phyloP scores from a whole-genome alignment of 2,329 filamentous ascomycete genomes.

The Microsporum canis region DNA sequence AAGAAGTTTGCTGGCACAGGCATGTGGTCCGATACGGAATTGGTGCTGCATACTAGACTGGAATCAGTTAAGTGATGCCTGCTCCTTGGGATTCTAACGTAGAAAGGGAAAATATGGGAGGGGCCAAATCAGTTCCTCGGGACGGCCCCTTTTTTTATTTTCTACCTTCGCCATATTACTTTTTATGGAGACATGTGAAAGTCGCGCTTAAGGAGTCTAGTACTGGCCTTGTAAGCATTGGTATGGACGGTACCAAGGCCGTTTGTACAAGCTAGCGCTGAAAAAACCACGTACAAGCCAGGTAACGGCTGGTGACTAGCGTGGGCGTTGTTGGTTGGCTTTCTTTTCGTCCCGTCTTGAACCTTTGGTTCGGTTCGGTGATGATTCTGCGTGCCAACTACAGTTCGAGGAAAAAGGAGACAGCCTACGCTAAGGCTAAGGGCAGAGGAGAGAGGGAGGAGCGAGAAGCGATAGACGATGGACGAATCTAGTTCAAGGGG shows the following conservation, averaged over 20 bases:
- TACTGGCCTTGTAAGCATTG: neutral
- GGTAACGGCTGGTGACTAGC: neutral
- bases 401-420: neutral
- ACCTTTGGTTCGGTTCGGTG: constrained; percentile 1
- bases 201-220: constrained; percentile 1
- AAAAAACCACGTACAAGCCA: neutral
- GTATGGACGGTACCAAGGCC: neutral
- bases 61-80: neutral
- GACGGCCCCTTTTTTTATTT: constrained; percentile 2
- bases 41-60: neutral
- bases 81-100: neutral
- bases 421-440: neutral
- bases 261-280: neutral
- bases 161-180: neutral
- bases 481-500: neutral
- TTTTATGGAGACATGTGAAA: neutral
- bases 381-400: neutral
- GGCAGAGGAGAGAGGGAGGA: neutral
- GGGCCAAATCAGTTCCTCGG: constrained; percentile 1
- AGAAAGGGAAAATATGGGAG: neutral
- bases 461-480: neutral
- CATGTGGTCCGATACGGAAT: neutral
- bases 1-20: neutral
- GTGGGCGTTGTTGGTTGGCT: neutral
- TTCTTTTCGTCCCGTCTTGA: neutral